Evolutionary conservation across 129 eudicot species (phyloP).

Genomic region (Pseudognaphalium luteoalbum): DNA sequence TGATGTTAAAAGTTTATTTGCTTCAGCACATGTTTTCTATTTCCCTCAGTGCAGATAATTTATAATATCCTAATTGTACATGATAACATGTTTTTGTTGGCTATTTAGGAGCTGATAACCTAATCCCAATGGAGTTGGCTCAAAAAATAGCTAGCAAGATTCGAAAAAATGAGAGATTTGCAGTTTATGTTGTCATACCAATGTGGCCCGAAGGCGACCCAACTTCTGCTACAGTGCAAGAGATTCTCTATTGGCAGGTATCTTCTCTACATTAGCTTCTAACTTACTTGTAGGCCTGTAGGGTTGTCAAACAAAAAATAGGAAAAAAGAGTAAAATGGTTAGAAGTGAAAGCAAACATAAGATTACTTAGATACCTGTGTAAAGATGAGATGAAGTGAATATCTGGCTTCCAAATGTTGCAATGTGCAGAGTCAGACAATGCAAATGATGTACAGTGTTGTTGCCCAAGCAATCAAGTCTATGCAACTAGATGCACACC

Average conservation of each 20-base stretch:
- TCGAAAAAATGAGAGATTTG: conserved; percentile 75
- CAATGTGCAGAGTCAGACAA: conserved; percentile 66
- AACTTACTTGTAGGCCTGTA: neutral
- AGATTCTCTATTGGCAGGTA: conserved; percentile 98
- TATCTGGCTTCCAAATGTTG: neutral
- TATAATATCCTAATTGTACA: neutral
- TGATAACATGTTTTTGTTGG: conserved; percentile 23
- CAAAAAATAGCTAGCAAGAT: conserved; percentile 87
- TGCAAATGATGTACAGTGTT: conserved; percentile 78
- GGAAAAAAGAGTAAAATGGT: neutral
- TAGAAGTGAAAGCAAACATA: too few relatives aligned
- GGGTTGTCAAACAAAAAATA: neutral
- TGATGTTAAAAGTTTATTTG: neutral
- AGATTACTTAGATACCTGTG: too few relatives aligned
- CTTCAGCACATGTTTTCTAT: neutral
- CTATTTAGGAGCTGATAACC: conserved; percentile 83
- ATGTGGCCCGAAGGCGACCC: conserved; percentile 99
- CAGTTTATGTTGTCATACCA: conserved; percentile 84
- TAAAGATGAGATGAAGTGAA: neutral
- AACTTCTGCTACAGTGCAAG: conserved; percentile 69
- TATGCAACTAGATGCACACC: conserved; percentile 72
- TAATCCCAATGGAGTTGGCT: conserved; percentile 96
- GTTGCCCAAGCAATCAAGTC: conserved; percentile 70
- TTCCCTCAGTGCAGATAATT: neutral
- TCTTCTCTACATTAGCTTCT: conserved; percentile 1